Conservation (phyloP, 75 land plant genomes). For the Pseudotsuga menziesii region DNA sequence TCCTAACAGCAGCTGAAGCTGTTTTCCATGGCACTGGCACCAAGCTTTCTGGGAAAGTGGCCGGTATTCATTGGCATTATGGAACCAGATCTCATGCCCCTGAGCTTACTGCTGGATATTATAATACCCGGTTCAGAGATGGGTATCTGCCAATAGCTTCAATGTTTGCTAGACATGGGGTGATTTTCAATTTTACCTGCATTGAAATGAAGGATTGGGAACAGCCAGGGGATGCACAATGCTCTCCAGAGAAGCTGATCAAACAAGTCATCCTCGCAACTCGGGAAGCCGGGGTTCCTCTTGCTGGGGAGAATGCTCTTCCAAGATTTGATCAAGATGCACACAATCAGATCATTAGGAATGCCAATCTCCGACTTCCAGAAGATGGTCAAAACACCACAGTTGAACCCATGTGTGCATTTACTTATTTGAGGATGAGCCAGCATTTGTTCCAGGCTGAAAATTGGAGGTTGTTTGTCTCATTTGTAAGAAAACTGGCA, state of each 20-base stretch:
- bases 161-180: slow-evolving; percentile 73
- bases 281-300: background rate
- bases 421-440: slow-evolving; percentile 80
- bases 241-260: slow-evolving; percentile 71
- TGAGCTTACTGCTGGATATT: slow-evolving; percentile 83
- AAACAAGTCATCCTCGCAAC: slow-evolving; percentile 41
- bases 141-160: slow-evolving; percentile 69
- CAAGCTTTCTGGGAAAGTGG: slow-evolving; percentile 73
- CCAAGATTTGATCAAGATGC: slow-evolving; percentile 74
- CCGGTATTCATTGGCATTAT: slow-evolving; percentile 88
- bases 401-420: slow-evolving; percentile 59
- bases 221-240: slow-evolving; percentile 71
- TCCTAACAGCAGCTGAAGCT: slow-evolving; percentile 27
- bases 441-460: slow-evolving; percentile 64
- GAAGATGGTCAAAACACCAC: slow-evolving; percentile 20
- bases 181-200: slow-evolving; percentile 71
- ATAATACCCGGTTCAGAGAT: slow-evolving; percentile 67
- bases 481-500: slow-evolving; percentile 52
- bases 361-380: slow-evolving; percentile 11
- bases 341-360: slow-evolving; percentile 47
- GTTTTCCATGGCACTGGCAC: slow-evolving; percentile 18
- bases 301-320: slow-evolving; percentile 88
- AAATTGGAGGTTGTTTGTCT: slow-evolving; percentile 75
- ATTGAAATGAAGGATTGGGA: slow-evolving; percentile 76
- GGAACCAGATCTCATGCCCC: slow-evolving; percentile 80